Evolutionary conservation across 2,329 filamentous ascomycete genomes (phyloP).

Genomic region (Beauveria medogensis): DNA sequence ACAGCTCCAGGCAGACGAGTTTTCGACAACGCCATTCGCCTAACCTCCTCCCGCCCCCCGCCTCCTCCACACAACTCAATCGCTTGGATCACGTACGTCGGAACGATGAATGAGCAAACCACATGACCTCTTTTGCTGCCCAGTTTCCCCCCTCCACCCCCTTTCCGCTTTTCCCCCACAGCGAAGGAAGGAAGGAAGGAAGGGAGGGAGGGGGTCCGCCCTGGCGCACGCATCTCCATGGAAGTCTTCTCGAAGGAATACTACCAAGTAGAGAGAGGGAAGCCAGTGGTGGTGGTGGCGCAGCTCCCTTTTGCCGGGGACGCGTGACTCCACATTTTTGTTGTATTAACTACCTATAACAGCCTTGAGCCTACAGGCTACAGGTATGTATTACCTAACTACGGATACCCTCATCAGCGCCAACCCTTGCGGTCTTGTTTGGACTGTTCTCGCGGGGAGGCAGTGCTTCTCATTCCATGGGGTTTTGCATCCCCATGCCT

Average conservation of each 20-base stretch:
- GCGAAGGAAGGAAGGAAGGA: neutral
- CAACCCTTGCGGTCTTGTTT: too few relatives aligned
- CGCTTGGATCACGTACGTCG: neutral
- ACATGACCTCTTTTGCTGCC: neutral
- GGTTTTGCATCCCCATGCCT: neutral
- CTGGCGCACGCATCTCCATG: conserved; percentile 12
- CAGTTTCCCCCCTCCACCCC: neutral
- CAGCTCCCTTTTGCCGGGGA: neutral
- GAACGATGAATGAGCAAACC: neutral
- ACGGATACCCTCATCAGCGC: too few relatives aligned
- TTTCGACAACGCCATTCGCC: neutral
- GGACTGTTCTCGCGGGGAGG: neutral
- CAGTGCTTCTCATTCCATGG: neutral
- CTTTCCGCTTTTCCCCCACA: neutral
- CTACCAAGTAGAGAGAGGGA: neutral
- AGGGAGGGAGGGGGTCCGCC: neutral
- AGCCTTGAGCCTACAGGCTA: too few relatives aligned
- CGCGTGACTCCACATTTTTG: neutral
- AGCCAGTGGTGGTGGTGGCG: neutral
- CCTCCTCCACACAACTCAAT: neutral
- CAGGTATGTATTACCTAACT: too few relatives aligned
- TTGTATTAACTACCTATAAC: neutral
- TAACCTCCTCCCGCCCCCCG: neutral
- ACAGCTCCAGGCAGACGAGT: conserved; percentile 9
- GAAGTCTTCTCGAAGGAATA: conserved; percentile 27